Conservation (phyloP, 2,329 filamentous ascomycete genomes). For the Epichloe hybrida region DNA sequence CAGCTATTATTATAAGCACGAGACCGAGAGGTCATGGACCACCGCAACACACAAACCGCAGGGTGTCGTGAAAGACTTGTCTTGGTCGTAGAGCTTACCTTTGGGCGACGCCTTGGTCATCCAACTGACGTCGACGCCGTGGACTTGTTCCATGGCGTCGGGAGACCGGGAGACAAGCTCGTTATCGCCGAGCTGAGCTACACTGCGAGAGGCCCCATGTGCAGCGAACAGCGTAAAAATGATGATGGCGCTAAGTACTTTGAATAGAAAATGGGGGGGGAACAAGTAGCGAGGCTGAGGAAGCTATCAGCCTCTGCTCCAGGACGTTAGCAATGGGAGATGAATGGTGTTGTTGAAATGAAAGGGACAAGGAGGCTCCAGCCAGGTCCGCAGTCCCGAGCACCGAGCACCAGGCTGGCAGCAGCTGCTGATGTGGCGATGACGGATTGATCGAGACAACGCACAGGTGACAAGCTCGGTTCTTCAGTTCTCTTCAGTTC, state of each 20-base stretch:
- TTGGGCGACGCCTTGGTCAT: constrained; percentile 69
- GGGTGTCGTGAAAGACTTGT: background rate
- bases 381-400: background rate
- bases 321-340: background rate
- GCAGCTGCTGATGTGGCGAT: background rate
- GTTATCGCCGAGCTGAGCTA: background rate
- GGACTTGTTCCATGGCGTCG: constrained; percentile 59
- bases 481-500: no score
- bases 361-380: background rate
- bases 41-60: background rate
- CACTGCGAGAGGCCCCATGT: background rate
- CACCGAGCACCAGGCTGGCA: background rate
- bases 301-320: background rate
- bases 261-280: background rate
- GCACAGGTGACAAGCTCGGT: no score
- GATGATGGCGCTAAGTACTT: background rate
- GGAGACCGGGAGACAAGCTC: constrained; percentile 1
- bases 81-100: constrained; percentile 39
- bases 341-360: background rate
- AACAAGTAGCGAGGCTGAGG: background rate
- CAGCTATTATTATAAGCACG: background rate
- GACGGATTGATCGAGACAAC: background rate
- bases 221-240: background rate
- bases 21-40: background rate
- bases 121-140: constrained; percentile 82